Evolutionary conservation across 106 monocot genomes (phyloP).

Genomic region (Dendrobium catenatum): DNA sequence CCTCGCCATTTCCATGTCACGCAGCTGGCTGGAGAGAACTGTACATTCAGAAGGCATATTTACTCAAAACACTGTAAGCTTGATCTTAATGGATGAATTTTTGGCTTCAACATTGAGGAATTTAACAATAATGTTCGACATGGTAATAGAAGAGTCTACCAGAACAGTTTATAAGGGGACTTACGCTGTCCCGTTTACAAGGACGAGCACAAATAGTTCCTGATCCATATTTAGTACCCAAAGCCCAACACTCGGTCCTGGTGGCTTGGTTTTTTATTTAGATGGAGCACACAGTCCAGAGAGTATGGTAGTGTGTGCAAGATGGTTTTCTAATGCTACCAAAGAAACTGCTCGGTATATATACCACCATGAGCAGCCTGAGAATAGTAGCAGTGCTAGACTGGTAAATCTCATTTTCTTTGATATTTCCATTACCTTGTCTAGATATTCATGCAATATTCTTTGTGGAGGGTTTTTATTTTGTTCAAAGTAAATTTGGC

Average conservation of each 20-base stretch:
- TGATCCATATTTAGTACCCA: slow-evolving; percentile 27
- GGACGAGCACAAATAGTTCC: slow-evolving; percentile 81
- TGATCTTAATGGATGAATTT: not conserved
- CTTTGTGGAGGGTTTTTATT: not conserved
- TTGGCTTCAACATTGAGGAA: not conserved
- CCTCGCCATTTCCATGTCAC: slow-evolving; percentile 66
- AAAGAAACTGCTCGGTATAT: slow-evolving; percentile 26
- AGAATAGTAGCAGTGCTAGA: slow-evolving; percentile 3
- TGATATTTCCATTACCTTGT: not conserved
- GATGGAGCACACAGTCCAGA: slow-evolving; percentile 98
- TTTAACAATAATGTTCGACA: slow-evolving; percentile 8
- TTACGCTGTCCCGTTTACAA: slow-evolving; percentile 44
- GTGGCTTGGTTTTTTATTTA: slow-evolving; percentile 68
- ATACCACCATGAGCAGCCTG: not conserved
- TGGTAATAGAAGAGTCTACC: slow-evolving; percentile 43
- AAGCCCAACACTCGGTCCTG: slow-evolving; percentile 1
- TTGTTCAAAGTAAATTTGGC: not conserved
- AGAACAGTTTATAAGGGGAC: slow-evolving; percentile 66
- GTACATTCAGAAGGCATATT: slow-evolving; percentile 25
- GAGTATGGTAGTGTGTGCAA: slow-evolving; percentile 81
- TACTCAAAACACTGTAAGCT: slow-evolving; percentile 21
- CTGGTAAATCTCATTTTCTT: slow-evolving; percentile 14
- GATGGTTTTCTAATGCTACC: slow-evolving; percentile 73
- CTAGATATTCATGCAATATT: not conserved
- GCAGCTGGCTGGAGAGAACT: slow-evolving; percentile 58